phyloP scores from a whole-genome alignment of 2,329 filamentous ascomycete species.

The Fusarium torreyae region DNA sequence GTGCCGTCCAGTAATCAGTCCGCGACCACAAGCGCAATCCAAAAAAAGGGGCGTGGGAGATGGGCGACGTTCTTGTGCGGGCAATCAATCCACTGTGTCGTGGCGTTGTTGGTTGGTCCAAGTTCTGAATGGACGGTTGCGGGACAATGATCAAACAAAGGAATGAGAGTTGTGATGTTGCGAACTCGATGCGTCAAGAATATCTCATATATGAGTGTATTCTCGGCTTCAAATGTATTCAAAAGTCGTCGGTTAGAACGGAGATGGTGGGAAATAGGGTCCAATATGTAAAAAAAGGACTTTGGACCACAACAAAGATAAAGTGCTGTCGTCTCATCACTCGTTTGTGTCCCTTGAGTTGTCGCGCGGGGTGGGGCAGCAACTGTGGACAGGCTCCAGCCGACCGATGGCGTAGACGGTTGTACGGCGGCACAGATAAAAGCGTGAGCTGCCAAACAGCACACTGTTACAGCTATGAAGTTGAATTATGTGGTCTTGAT shows the following conservation, averaged over 20 bases:
- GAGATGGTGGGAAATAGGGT: constrained; percentile 3
- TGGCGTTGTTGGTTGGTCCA: constrained; percentile 40
- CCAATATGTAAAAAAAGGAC: constrained; percentile 6
- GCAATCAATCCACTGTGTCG: constrained; percentile 33
- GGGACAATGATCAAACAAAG: constrained; percentile 37
- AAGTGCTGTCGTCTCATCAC: constrained; percentile 28
- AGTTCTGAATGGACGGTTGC: constrained; percentile 43
- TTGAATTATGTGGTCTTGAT: not conserved
- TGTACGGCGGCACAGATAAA: constrained; percentile 21
- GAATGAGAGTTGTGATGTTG: constrained; percentile 33
- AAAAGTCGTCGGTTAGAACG: not conserved
- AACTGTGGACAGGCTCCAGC: constrained; percentile 16
- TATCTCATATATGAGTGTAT: constrained; percentile 5
- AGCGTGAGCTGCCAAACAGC: not conserved
- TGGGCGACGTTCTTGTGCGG: constrained; percentile 31
- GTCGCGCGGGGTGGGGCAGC: constrained; percentile 38
- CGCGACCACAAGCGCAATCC: constrained; percentile 23
- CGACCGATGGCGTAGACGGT: constrained; percentile 23
- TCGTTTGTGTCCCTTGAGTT: constrained; percentile 22
- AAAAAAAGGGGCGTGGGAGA: constrained; percentile 39
- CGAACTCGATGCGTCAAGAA: constrained; percentile 27
- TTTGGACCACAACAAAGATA: constrained; percentile 17
- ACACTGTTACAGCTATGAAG: constrained; percentile 1
- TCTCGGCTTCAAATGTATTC: not conserved
- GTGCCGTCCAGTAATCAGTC: constrained; percentile 9